Evolutionary conservation across 2,329 filamentous ascomycete species (phyloP).

Genomic region (Calycina herbarum): DNA sequence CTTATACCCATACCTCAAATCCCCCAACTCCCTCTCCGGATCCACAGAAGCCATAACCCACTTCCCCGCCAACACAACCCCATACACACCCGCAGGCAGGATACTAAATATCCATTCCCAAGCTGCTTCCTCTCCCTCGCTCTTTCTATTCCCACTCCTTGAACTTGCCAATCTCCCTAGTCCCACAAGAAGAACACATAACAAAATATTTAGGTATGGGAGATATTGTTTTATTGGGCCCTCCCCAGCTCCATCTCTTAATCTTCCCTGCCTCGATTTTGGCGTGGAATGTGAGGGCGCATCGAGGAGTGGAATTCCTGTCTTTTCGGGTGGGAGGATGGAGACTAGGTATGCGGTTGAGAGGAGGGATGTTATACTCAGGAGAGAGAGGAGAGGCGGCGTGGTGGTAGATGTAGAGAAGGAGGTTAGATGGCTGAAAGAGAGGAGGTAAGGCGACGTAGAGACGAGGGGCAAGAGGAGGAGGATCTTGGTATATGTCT

Average conservation of each 20-base stretch:
- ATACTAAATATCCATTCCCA: slow-evolving; percentile 46
- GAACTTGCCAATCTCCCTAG: slow-evolving; percentile 42
- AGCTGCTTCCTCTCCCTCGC: slow-evolving; percentile 23
- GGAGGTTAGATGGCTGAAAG: slow-evolving; percentile 37
- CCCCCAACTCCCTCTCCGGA: slow-evolving; percentile 60
- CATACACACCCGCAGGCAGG: slow-evolving; percentile 60
- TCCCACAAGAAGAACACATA: slow-evolving; percentile 54
- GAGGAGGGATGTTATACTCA: slow-evolving; percentile 63
- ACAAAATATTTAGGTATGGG: slow-evolving; percentile 57
- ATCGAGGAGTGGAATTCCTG: slow-evolving; percentile 54
- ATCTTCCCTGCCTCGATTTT: not conserved
- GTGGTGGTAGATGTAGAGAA: slow-evolving; percentile 37
- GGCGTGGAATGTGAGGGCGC: slow-evolving; percentile 36
- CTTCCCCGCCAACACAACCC: slow-evolving; percentile 60
- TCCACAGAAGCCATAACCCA: slow-evolving; percentile 68
- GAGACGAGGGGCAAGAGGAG: slow-evolving; percentile 59
- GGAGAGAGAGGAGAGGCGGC: slow-evolving; percentile 43
- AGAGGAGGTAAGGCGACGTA: slow-evolving; percentile 54
- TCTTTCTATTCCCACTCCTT: not conserved
- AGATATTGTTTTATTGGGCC: slow-evolving; percentile 58
- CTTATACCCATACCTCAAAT: slow-evolving; percentile 65
- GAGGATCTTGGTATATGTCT: slow-evolving; percentile 58
- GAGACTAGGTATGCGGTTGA: slow-evolving; percentile 63
- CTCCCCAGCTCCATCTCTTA: slow-evolving; percentile 22
- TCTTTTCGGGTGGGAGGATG: slow-evolving; percentile 53